Base-by-base conservation (phyloP, 805 yeast species). In the Zygosaccharomyces lentus region DNA sequence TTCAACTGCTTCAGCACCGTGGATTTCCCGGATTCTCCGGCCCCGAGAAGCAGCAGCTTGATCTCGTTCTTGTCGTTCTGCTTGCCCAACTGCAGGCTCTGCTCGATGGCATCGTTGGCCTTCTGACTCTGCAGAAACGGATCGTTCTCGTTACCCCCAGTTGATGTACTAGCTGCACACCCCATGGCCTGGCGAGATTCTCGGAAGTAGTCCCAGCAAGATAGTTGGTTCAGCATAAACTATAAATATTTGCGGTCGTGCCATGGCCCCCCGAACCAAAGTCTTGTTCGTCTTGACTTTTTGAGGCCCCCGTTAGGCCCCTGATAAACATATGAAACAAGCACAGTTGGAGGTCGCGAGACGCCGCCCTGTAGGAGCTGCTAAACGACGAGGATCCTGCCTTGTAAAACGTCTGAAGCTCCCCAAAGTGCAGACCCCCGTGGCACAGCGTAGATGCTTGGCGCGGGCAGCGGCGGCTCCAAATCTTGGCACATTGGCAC, bases 11-110 rank as follows among this genome's bases (percentile, higher is more conserved):
- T 90, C 53, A 90, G 68, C 6, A 90, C 96, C 0, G 98, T 90
- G 2, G 96, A 85, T 62, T 90, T 90, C 5, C 98, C 97, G 42
- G 91, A 82, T 62, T 90, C 98, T 4, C 97, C 98, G 0, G 98
- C 87, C 34, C 98, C 96, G 29, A 89, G 68, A n/a, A 91, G 71
- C 32, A 91, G 66, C 50, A 91, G 71, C 62, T 84, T 87, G 29
- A 84, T 75, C 54, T 78, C 82, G 49, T 78, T 77, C 56, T 74
- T 78, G 37, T 76, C 81, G 39, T 71, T 68, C 48, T 75, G 76
- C 50, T 74, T 77, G 48, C 71, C 77, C 51, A 72, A 67, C 50
- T 72, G 75, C 45, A 85, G 60, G 13, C 80, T 68, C 57, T 80
- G 82, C 52, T 84, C 90, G 42, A 86, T 81, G 5, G 75, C 78